These are phyloP conservation scores for Suhomyces sp. DNA, from an alignment of 805 yeast species.

Conservation along the genomic window DNA sequence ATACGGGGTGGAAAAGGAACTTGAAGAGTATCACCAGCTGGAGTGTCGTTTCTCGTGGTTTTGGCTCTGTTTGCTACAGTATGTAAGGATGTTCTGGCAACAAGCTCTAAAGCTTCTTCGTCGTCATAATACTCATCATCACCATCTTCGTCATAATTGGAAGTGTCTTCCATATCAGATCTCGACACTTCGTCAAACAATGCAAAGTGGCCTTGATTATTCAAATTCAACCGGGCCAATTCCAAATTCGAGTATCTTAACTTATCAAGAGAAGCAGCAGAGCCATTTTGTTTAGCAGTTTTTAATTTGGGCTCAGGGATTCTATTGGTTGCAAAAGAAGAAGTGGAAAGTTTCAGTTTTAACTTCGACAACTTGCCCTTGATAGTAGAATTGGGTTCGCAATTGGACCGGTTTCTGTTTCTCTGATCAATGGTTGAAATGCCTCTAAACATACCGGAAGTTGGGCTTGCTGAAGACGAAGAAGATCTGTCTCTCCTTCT, in stretches of 20 bases:
- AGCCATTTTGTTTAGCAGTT: background rate
- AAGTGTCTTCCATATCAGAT: background rate
- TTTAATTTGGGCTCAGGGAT: background rate
- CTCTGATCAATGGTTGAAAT: background rate
- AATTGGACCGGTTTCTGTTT: constrained; percentile 10
- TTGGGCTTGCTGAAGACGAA: background rate
- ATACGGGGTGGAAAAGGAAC: background rate
- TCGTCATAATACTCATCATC: constrained; percentile 13
- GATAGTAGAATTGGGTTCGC: constrained; percentile 20
- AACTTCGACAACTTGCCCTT: constrained; percentile 22
- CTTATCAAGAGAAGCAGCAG: background rate
- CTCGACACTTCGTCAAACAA: background rate
- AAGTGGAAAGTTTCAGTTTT: background rate
- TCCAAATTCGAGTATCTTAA: constrained; percentile 4
- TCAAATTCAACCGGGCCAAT: constrained; percentile 2
- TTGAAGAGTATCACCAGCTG: background rate
- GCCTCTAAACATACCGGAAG: background rate
- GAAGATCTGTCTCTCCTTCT: constrained; percentile 45
- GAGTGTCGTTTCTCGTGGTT: background rate
- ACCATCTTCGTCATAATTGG: constrained; percentile 6
- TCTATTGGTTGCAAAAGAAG: background rate
- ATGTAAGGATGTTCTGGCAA: background rate
- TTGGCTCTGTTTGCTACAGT: background rate
- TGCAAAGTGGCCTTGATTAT: background rate
- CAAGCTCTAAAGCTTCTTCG: constrained; percentile 9